Base-by-base conservation (phyloP, 257 asterid genomes). In the Prunella vulgaris region DNA sequence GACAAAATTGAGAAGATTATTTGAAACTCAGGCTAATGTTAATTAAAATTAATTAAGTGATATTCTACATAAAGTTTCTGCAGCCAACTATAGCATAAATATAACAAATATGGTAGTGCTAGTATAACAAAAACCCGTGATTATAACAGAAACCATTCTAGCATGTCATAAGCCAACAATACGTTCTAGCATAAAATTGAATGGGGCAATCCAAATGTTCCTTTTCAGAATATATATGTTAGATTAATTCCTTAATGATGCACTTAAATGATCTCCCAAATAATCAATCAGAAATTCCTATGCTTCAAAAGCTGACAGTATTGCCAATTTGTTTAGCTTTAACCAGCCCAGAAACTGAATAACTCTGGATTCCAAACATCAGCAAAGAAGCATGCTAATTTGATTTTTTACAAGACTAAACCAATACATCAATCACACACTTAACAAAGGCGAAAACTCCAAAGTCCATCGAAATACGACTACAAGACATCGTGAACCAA, bases 401-500 rank as follows among this genome's bases (percentile, higher is more conserved):
- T 20, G 53, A 32, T 48, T 20, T n/a, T 60, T 32, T 6, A 27
- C 10, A 57, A 44, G 1, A 10, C 27, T 33, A 42, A 44, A 42
- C 8, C 22, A 4, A 13, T 40, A 20, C 8, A 3, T 17, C 17
- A 44, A 32, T 13, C 15, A 52, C 67, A 33, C 40, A 52, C 56
- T 14, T 10, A 52, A 15, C 72, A 59, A 22, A 67, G 27, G 7
- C 21, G 46, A 22, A 54, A 42, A 10, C 66, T 42, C 51, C 48
- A 38, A 54, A 72, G 7, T 38, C 46, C 61, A n/a, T 66, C 57
- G 37, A 49, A 38, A 68, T 15, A 46, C 53, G 53, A 14, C 21
- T 46, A n/a, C 3, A 58, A 57, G 4, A 12, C 61, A 76, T 37
- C 10, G 73, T 18, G 28, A 27, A 32, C 15, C 70, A 75, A 62